A percentile compares a stretch with the other conserved stretches of the same genome.
These are phyloP conservation scores for Diutina catenulata DNA, from an alignment of 1,139 yeast species.

Conservation along the genomic window DNA sequence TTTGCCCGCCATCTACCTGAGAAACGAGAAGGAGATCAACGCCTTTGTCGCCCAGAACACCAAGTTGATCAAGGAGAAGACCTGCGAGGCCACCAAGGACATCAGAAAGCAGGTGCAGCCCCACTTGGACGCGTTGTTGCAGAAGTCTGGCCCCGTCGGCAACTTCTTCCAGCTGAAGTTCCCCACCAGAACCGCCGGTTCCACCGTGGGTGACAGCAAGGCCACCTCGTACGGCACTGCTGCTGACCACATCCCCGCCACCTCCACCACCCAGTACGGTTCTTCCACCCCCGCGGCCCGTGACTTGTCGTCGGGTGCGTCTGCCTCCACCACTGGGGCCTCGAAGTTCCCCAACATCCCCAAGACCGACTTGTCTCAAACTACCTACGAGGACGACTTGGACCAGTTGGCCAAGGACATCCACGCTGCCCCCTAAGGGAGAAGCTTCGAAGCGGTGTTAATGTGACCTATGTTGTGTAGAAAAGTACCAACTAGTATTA, in stretches of 20 bases:
- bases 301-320: neutral
- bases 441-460: no score
- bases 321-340: conserved; percentile 18
- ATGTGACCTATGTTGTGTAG: no score
- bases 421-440: no score
- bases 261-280: conserved; percentile 8
- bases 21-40: conserved; percentile 74
- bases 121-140: conserved; percentile 30
- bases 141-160: conserved; percentile 57
- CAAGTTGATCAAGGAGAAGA: conserved; percentile 44
- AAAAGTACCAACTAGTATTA: no score
- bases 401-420: conserved; percentile 5
- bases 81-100: conserved; percentile 34
- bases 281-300: conserved; percentile 12
- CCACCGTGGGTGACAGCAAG: conserved; percentile 45
- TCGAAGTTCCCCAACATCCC: conserved; percentile 40
- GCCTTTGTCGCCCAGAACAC: conserved; percentile 50
- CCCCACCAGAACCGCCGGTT: conserved; percentile 64
- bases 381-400: conserved; percentile 2
- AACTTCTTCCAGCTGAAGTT: conserved; percentile 43
- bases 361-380: no score
- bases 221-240: conserved; percentile 18
- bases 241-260: conserved; percentile 11
- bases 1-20: conserved; percentile 61
- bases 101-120: conserved; percentile 48